A percentile compares a stretch with the other conserved stretches of the same genome.
phyloP scores from a whole-genome alignment of 306 rosid genomes.

The Gynostemma pentaphyllum region DNA sequence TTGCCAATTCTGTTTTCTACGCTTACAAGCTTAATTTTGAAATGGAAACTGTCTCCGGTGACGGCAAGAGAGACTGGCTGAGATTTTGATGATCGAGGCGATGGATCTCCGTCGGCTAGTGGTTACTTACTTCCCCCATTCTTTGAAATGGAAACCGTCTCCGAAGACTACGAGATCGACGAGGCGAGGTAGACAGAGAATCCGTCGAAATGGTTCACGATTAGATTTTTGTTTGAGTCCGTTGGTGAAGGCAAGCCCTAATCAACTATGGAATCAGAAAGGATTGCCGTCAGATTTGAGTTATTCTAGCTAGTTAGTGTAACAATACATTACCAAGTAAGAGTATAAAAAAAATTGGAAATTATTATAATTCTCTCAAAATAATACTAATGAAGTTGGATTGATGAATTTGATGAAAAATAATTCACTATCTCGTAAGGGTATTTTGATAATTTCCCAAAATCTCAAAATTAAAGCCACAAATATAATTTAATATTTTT shows the following conservation, averaged over 20 bases:
- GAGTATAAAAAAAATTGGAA: no score
- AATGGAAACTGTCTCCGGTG: no score
- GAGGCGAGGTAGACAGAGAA: constrained; percentile 36
- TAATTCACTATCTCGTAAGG: no score
- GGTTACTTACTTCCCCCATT: constrained; percentile 42
- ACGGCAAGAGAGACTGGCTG: constrained; percentile 26
- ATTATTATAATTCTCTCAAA: no score
- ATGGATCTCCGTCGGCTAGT: constrained; percentile 46
- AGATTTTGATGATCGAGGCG: constrained; percentile 22
- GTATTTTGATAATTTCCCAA: no score
- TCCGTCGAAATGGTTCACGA: constrained; percentile 39
- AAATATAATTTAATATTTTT: no score
- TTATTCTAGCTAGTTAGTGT: constrained; percentile 29
- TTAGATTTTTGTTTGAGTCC: constrained; percentile 78
- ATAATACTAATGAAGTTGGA: no score
- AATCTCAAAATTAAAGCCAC: no score
- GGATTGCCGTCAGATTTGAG: constrained; percentile 39
- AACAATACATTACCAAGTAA: no score
- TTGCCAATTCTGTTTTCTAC: no score
- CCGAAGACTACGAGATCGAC: constrained; percentile 27
- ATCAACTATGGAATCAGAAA: constrained; percentile 51
- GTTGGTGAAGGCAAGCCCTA: constrained; percentile 70
- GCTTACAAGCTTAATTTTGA: no score
- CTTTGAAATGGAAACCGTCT: constrained; percentile 51
- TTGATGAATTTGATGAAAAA: no score